These are phyloP conservation scores for Calonectria naviculata DNA, from an alignment of 2,329 filamentous ascomycete genomes.

Conservation along the genomic window DNA sequence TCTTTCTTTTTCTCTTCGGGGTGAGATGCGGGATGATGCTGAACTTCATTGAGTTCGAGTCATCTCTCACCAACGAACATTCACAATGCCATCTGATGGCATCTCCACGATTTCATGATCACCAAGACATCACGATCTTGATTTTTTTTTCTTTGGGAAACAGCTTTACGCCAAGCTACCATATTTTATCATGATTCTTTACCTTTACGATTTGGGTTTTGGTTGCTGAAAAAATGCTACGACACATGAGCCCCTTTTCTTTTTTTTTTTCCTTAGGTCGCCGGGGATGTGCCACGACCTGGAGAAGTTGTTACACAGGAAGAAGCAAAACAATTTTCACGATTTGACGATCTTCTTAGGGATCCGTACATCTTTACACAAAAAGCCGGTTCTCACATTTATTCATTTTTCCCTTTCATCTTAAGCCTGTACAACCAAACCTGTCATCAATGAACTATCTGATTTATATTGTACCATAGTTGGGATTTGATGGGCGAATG, in stretches of 20 bases:
- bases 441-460: constrained; percentile 19
- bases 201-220: constrained; percentile 13
- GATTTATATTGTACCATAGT: constrained; percentile 35
- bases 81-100: constrained; percentile 29
- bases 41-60: constrained; percentile 18
- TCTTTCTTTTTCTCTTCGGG: constrained; percentile 12
- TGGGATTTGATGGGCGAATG: constrained; percentile 26
- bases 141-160: neutral
- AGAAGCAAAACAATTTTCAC: constrained; percentile 21
- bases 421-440: constrained; percentile 29
- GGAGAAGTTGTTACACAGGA: neutral
- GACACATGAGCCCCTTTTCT: constrained; percentile 3
- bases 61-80: constrained; percentile 12
- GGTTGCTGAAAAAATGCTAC: constrained; percentile 9
- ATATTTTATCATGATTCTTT: constrained; percentile 14
- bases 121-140: constrained; percentile 37
- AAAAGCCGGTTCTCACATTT: constrained; percentile 9
- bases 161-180: neutral
- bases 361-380: constrained; percentile 4
- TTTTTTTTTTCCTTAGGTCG: neutral
- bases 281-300: constrained; percentile 29
- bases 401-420: constrained; percentile 6
- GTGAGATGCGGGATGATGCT: constrained; percentile 28
- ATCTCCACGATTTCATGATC: constrained; percentile 41
- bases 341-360: constrained; percentile 34